Base-by-base conservation (phyloP, 2,329 filamentous ascomycete species). In the Fusarium proliferatum region DNA sequence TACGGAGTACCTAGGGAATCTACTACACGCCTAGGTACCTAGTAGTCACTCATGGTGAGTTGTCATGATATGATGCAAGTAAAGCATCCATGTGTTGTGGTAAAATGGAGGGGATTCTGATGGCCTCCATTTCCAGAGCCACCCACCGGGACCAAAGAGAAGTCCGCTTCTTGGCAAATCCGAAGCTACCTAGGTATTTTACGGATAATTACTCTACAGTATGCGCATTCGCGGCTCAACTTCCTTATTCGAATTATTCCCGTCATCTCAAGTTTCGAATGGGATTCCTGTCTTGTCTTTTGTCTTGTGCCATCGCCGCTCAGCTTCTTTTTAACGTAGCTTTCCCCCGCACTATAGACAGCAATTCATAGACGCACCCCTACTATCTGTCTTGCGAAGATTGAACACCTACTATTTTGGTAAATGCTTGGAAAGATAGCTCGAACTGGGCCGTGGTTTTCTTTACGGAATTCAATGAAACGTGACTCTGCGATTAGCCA, bases 181-280 rank as follows among this genome's bases (percentile, higher is more conserved):
- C 51, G 38, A 45, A 42, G 42, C 33, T n/a, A 33, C 33, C 11
- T 12, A 30, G 28, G 28, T 30, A 30, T 65, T 21, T 13, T 33
- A 23, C n/a, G 15, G n/a, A 11, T 43, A 23, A 23, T 43, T 43
- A 16, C 42, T 43, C 11, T 33, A 33, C 11, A 12, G n/a, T 12
- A 46, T 61, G 39, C 26, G 30, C 39, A 28, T 49, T 23, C 16
- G 42, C 71, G 71, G 67, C 63, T 34, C 58, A 46, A 60, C 45
- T 74, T 74, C 71, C 71, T 38, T 36, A 68, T 73, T 71, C 39
- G 71, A 58, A 67, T 33, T 39, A 51, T 52, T 42, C 39, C 53
- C 65, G 65, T 28, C 38, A 51, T 48, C 42, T 48, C 28, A n/a
- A 53, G 41, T 34, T 53, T 55, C 52, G 42, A 60, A 46, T 49